Conservation (phyloP, 441 rosid species). For the Mallotus japonicus region DNA sequence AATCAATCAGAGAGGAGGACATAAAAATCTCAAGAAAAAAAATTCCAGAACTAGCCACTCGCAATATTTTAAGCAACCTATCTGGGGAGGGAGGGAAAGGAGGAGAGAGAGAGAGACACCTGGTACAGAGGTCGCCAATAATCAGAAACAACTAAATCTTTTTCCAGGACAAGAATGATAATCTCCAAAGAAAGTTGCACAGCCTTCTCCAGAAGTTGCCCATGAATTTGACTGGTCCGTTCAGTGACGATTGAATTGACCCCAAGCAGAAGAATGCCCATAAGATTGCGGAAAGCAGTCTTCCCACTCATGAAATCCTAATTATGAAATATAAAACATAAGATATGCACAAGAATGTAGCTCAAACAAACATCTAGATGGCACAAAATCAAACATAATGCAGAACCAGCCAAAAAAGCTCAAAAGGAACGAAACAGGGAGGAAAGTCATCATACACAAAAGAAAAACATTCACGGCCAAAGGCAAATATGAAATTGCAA, state of each 20-base stretch:
- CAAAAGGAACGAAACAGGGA: not conserved
- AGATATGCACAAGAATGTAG: conserved; percentile 7
- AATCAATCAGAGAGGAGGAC: not conserved
- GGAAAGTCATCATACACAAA: not conserved
- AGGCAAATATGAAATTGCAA: not conserved
- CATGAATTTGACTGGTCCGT: conserved; percentile 74
- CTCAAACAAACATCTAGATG: not conserved
- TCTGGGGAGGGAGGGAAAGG: not conserved
- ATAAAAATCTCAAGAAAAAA: not conserved
- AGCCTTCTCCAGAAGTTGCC: conserved; percentile 85
- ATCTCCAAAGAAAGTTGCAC: conserved; percentile 89
- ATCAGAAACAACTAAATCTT: conserved; percentile 77
- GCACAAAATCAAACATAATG: conserved; percentile 3
- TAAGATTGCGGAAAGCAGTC: conserved; percentile 78
- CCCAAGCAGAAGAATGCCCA: conserved; percentile 81
- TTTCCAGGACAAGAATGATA: conserved; percentile 75
- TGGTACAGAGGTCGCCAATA: conserved; percentile 96
- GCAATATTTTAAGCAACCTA: not conserved
- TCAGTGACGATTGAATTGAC: conserved; percentile 72
- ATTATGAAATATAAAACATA: conserved; percentile 15
- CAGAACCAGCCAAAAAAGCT: not conserved
- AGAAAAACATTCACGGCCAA: not conserved
- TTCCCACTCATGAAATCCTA: conserved; percentile 99
- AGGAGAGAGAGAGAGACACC: conserved; percentile 39
- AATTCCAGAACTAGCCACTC: not conserved